Evolutionary conservation across 345 rosid genomes (phyloP).

Genomic region (Trapa bicornis): DNA sequence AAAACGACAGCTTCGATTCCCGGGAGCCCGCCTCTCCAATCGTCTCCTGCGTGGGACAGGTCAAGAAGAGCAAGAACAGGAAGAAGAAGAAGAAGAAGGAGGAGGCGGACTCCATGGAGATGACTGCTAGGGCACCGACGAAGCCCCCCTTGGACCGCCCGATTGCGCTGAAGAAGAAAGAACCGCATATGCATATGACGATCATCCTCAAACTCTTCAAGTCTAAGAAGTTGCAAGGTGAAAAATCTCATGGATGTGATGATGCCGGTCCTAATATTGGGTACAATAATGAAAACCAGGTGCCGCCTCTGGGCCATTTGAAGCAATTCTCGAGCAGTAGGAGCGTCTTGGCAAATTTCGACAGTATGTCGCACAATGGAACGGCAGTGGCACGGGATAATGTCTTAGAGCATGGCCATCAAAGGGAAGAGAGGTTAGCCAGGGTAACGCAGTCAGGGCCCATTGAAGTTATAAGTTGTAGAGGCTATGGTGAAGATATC

Average conservation of each 20-base stretch:
- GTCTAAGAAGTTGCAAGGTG: conserved; percentile 3
- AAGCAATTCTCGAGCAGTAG: conserved; percentile 19
- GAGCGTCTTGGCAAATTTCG: conserved; percentile 14
- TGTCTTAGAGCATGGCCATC: neutral
- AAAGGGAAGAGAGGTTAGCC: neutral
- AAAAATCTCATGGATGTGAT: neutral
- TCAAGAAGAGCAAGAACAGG: conserved; percentile 20
- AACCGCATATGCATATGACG: neutral
- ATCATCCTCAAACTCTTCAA: neutral
- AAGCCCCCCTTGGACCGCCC: neutral
- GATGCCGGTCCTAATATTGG: neutral
- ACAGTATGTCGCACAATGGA: conserved; percentile 12
- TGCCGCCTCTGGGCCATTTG: conserved; percentile 11
- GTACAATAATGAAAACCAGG: neutral
- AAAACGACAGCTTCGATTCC: conserved; percentile 22
- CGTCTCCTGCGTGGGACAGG: conserved; percentile 31
- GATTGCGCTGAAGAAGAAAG: neutral
- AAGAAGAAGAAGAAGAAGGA: conserved; percentile 17
- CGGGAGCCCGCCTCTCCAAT: conserved; percentile 29
- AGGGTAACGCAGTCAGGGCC: conserved; percentile 4
- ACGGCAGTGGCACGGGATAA: conserved; percentile 7
- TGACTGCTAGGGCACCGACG: neutral
- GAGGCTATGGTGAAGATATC: neutral
- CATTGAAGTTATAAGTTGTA: neutral
- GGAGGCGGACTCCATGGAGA: neutral